A percentile compares a stretch with the other conserved stretches of the same genome.
These are phyloP conservation scores for Alopecurus myosuroides DNA, from an alignment of 176 grass and related monocot species.

Conservation along the genomic window DNA sequence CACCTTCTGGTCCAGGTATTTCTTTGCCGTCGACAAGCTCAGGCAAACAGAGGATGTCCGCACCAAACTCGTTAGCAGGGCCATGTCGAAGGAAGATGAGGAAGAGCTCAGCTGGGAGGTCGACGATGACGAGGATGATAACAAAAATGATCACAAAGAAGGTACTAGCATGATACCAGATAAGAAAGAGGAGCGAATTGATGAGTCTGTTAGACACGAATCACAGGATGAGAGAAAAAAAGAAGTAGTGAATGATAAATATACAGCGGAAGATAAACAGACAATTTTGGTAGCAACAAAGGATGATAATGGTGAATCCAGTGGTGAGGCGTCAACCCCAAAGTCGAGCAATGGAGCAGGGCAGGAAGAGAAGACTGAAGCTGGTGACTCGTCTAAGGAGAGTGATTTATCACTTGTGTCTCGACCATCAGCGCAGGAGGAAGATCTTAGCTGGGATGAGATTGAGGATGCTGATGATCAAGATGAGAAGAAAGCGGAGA, in stretches of 20 bases:
- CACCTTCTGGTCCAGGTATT: constrained; percentile 80
- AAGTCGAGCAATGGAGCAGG: constrained; percentile 31
- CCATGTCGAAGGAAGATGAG: constrained; percentile 65
- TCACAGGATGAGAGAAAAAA: constrained; percentile 12
- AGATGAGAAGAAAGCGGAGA: constrained; percentile 56
- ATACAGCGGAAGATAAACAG: constrained; percentile 13
- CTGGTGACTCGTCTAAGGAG: constrained; percentile 33
- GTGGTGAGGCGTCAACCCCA: constrained; percentile 29
- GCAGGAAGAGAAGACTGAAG: constrained; percentile 25
- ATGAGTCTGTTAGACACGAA: constrained; percentile 5
- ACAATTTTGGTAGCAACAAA: constrained; percentile 1
- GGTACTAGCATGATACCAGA: not conserved
- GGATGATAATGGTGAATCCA: constrained; percentile 32
- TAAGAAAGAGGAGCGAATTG: constrained; percentile 39
- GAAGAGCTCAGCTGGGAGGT: constrained; percentile 82
- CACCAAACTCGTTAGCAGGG: constrained; percentile 79
- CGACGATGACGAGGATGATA: constrained; percentile 58
- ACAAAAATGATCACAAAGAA: constrained; percentile 26
- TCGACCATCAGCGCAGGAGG: constrained; percentile 47
- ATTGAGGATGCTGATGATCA: constrained; percentile 65
- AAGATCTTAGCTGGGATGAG: constrained; percentile 84
- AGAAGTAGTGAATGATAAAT: not conserved
- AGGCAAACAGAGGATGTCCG: constrained; percentile 80
- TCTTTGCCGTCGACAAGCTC: constrained; percentile 82
- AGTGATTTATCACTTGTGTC: constrained; percentile 59